These are phyloP conservation scores for Globisporangium yorkense DNA, from an alignment of 352 stramenopile genomes.

Conservation along the genomic window DNA sequence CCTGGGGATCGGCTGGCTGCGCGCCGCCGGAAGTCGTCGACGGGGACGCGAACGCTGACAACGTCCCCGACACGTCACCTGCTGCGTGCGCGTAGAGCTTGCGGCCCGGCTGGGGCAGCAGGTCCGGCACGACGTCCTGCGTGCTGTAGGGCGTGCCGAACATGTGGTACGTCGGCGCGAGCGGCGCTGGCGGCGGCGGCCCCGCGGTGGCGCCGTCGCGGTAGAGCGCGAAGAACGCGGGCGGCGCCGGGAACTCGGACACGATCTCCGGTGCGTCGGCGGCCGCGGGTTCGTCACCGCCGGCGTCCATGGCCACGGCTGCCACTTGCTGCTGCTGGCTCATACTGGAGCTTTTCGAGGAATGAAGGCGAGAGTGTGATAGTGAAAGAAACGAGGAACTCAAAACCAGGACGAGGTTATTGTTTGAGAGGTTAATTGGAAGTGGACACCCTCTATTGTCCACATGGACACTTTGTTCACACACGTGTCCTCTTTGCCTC, in stretches of 20 bases:
- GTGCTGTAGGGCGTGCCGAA: conserved; percentile 83
- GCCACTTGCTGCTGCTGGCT: conserved; percentile 5
- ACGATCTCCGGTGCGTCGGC: conserved; percentile 72
- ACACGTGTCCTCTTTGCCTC: neutral
- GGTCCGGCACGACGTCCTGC: conserved; percentile 70
- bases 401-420: no score
- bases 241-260: conserved; percentile 75
- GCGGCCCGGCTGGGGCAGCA: conserved; percentile 49
- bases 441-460: neutral
- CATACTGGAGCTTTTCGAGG: conserved; percentile 6
- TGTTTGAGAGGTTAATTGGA: neutral
- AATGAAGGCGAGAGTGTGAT: neutral
- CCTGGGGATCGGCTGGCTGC: neutral
- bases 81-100: conserved; percentile 44
- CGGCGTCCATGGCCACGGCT: neutral
- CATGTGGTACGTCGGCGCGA: conserved; percentile 82
- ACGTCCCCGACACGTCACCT: neutral
- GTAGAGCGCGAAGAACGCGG: conserved; percentile 76
- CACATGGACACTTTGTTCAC: neutral
- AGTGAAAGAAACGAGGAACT: neutral
- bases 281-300: conserved; percentile 7
- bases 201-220: conserved; percentile 38
- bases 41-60: neutral
- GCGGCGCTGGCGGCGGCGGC: conserved; percentile 54
- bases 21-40: neutral